phyloP scores from a whole-genome alignment of 2,329 filamentous ascomycete genomes.

The Orbilia blumenaviensis region DNA sequence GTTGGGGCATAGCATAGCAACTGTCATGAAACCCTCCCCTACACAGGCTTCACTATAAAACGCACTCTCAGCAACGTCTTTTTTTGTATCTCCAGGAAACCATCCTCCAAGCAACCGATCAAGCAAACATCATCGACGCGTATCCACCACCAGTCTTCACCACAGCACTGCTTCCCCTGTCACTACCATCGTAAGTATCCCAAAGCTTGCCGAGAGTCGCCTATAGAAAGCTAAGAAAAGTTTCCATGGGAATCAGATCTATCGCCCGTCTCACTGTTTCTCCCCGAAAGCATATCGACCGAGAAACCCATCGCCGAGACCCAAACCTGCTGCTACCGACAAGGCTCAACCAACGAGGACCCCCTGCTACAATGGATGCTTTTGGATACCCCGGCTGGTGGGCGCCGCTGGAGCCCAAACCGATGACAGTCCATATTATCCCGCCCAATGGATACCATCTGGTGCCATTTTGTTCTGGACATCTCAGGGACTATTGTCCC shows the following conservation, averaged over 20 bases:
- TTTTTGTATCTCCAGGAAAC: background rate
- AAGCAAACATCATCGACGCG: background rate
- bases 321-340: too few species aligned
- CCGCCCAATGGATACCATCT: conserved; percentile 23
- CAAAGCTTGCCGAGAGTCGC: background rate
- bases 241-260: too few species aligned
- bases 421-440: background rate
- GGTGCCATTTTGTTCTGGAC: conserved; percentile 28
- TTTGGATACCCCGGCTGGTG: too few species aligned
- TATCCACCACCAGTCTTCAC: background rate
- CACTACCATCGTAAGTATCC: background rate
- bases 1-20: too few species aligned
- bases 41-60: background rate
- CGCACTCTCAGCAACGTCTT: background rate
- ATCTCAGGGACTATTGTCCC: conserved; percentile 40
- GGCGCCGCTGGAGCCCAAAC: conserved; percentile 13
- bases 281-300: background rate
- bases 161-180: background rate
- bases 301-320: too few species aligned
- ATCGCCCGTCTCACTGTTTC: too few species aligned
- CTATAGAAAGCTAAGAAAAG: too few species aligned
- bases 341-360: background rate
- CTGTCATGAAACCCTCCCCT: too few species aligned
- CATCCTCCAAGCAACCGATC: background rate
- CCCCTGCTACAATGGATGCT: too few species aligned